Evolutionary conservation across 176 grass and related monocot genomes (phyloP), one percentile per base, ranked within the genome.

Genomic region (Alopecurus myosuroides): DNA sequence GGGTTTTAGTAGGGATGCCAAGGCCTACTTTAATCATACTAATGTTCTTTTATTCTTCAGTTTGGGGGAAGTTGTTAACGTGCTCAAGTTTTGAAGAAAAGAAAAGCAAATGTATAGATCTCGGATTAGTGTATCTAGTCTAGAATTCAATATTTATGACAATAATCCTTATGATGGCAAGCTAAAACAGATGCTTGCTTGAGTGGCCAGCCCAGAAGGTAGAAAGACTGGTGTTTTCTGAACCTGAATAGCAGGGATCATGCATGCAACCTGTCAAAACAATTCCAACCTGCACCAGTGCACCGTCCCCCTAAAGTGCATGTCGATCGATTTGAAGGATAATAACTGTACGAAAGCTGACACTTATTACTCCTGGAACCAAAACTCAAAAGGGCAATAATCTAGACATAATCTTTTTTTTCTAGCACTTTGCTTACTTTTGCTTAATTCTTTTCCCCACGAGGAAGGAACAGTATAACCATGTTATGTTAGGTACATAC

Each of bases 351-450:
- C 11, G 44, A 71, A 65, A 56, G 15, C 20, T 65, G 74, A 57
- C 72, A 78, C 53, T n/a, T 36, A 80, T 69, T n/a, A n/a, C n/a
- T 20, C 66, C 48, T 31, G 74, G 53, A 78, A 22, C 61, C 61
- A 71, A 71, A 42, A 71, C 22, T 73, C 40, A 46, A 78, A 90
- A 86, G 74, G 79, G 36, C 35, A 22, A n/a, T n/a, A n/a, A 74
- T 28, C 76, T 7, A 80, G 20, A 36, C 42, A 45, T 63, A 86
- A 89, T 86, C 62, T 81, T 45, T 55, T 31, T 44, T 20, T 1
- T 2, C 11, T n/a, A 9, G 40, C 33, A 33, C 22, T 19, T n/a
- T 39, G 49, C 61, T 55, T 3, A 13, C 17, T 64, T 65, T 73
- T 36, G 40, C 3, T 63, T 11, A 74, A 40, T 58, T 65, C 23